Conservation (phyloP, 2,329 filamentous ascomycete genomes). For the Colletotrichum kahawae region DNA sequence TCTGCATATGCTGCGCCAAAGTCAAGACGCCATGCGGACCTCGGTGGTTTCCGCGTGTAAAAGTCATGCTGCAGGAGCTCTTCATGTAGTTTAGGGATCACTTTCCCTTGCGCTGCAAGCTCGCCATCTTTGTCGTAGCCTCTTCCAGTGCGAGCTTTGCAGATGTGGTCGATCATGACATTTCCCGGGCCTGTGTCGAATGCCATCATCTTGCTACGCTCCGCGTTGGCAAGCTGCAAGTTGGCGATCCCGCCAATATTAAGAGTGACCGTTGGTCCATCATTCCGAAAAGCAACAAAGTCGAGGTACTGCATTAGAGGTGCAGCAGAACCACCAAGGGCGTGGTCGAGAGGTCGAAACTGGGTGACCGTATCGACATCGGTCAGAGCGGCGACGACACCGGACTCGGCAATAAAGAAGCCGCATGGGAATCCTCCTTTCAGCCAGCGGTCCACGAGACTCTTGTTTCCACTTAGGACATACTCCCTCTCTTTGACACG, state of each 20-base stretch:
- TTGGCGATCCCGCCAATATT: conserved; percentile 37
- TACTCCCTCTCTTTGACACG: conserved; percentile 24
- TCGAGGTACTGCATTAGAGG: conserved; percentile 37
- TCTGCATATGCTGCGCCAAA: conserved; percentile 32
- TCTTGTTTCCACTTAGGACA: conserved; percentile 25
- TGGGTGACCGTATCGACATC: conserved; percentile 33
- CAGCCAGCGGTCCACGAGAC: conserved; percentile 30
- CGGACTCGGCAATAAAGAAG: conserved; percentile 34
- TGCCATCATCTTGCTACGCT: conserved; percentile 34
- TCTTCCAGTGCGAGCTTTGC: conserved; percentile 26
- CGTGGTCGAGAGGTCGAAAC: conserved; percentile 33
- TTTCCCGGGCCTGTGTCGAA: conserved; percentile 35
- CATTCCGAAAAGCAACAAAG: conserved; percentile 32
- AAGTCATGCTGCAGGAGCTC: conserved; percentile 28
- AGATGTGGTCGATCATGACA: conserved; percentile 35
- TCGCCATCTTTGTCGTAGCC: conserved; percentile 31
- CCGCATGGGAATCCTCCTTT: conserved; percentile 25
- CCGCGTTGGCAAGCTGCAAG: conserved; percentile 30
- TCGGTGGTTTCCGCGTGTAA: conserved; percentile 29
- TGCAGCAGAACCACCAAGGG: conserved; percentile 31
- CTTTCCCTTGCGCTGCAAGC: conserved; percentile 27
- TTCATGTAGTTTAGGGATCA: conserved; percentile 25
- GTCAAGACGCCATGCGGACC: conserved; percentile 33
- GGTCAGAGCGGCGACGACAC: conserved; percentile 32
- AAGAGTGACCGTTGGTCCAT: conserved; percentile 28